Conservation (phyloP, 306 rosid species). For the Acacia confusa region DNA sequence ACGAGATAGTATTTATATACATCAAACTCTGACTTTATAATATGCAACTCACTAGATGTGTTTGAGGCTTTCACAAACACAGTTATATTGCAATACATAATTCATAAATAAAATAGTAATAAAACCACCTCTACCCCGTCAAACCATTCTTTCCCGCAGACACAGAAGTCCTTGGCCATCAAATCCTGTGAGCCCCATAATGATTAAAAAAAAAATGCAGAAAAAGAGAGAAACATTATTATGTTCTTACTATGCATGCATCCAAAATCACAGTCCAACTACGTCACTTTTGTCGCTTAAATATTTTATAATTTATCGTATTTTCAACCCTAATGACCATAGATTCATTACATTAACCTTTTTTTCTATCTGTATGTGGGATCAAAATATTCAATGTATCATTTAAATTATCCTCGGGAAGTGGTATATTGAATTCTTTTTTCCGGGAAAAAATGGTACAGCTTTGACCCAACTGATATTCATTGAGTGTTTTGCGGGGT, state of each 20-base stretch:
- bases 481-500: not conserved
- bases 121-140: too few species aligned
- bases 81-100: not conserved
- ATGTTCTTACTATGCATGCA: slow-evolving; percentile 33
- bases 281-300: slow-evolving; percentile 33
- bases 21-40: too few species aligned
- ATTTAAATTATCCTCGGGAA: slow-evolving; percentile 22
- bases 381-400: not conserved
- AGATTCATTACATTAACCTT: slow-evolving; percentile 32
- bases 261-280: slow-evolving; percentile 31
- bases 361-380: not conserved
- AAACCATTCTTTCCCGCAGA: not conserved
- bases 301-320: not conserved
- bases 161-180: not conserved
- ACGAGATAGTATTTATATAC: too few species aligned
- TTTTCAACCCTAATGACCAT: slow-evolving; percentile 26
- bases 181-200: slow-evolving; percentile 29
- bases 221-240: slow-evolving; percentile 7
- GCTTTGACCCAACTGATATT: not conserved
- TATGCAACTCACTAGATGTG: not conserved
- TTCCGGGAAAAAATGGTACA: slow-evolving; percentile 8
- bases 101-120: not conserved
- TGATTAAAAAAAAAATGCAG: slow-evolving; percentile 23
- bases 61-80: not conserved
- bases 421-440: not conserved